Evolutionary conservation across 495 filamentous ascomycete species (phyloP).

Genomic region (Pseudoneurospora amorphoporcata): DNA sequence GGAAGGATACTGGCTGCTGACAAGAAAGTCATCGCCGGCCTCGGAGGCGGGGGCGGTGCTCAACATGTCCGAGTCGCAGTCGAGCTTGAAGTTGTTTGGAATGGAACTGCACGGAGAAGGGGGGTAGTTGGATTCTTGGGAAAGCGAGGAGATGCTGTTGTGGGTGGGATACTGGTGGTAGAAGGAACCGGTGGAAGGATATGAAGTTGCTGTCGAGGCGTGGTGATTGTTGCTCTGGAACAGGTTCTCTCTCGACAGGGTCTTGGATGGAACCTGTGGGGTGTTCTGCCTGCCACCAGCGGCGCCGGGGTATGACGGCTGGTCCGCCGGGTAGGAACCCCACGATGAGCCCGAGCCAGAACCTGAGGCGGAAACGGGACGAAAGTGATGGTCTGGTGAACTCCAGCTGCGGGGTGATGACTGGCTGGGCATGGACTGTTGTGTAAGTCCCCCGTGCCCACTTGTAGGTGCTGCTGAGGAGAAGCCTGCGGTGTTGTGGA

Average conservation of each 20-base stretch:
- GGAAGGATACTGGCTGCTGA: conserved; percentile 1
- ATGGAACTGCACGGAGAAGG: conserved; percentile 16
- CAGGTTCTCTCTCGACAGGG: not conserved
- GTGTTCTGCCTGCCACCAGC: not conserved
- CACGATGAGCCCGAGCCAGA: not conserved
- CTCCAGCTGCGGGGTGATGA: conserved; percentile 23
- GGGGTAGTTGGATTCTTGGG: conserved; percentile 4
- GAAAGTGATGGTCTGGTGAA: conserved; percentile 15
- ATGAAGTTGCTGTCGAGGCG: not conserved
- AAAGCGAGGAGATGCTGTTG: not conserved
- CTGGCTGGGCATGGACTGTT: conserved; percentile 6
- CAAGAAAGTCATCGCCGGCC: not conserved
- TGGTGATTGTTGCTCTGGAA: not conserved
- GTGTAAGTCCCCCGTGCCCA: conserved; percentile 2
- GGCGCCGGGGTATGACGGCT: not conserved
- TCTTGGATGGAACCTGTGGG: not conserved
- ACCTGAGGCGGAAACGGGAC: not conserved
- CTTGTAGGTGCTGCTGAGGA: conserved; percentile 1
- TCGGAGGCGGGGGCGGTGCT: conserved; percentile 2
- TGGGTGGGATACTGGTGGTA: not conserved
- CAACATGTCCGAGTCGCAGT: conserved; percentile 5
- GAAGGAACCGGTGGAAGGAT: not conserved
- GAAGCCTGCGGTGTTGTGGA: conserved; percentile 13
- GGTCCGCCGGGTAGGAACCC: not conserved
- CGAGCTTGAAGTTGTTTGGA: conserved; percentile 2